A percentile compares a stretch with the other conserved stretches of the same genome.
Evolutionary conservation across 371 early-diverging fungal genomes (phyloP).

Genomic region (Lichtheimia corymbifera): DNA sequence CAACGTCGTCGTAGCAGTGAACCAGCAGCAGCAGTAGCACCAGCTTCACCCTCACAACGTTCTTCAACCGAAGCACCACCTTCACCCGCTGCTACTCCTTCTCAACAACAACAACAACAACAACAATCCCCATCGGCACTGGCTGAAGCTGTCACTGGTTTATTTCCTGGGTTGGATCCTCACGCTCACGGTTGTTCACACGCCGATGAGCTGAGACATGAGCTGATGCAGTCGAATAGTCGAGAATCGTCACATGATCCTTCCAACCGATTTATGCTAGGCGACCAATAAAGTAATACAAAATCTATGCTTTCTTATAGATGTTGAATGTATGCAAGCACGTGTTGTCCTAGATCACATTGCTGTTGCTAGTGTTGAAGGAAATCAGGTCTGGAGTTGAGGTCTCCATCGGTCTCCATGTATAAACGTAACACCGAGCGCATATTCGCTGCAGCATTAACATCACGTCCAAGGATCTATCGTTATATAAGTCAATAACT

Average conservation of each 20-base stretch:
- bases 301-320: no score
- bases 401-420: no score
- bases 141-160: conserved; percentile 33
- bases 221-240: conserved; percentile 8
- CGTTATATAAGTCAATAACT: no score
- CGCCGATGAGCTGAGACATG: conserved; percentile 15
- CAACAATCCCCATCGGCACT: conserved; percentile 26
- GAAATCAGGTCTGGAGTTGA: no score
- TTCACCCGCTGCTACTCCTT: neutral
- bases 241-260: conserved; percentile 1
- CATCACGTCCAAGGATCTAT: no score
- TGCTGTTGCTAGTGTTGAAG: no score
- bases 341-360: no score
- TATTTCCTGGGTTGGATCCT: conserved; percentile 35
- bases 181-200: conserved; percentile 5
- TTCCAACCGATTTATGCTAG: no score
- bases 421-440: no score
- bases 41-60: conserved; percentile 3
- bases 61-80: conserved; percentile 5
- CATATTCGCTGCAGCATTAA: no score
- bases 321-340: no score
- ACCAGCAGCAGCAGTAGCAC: neutral
- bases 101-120: neutral
- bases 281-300: no score
- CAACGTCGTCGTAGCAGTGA: conserved; percentile 8